These are phyloP conservation scores for Pythium aquatile DNA, from an alignment of 352 stramenopile species.

Conservation along the genomic window DNA sequence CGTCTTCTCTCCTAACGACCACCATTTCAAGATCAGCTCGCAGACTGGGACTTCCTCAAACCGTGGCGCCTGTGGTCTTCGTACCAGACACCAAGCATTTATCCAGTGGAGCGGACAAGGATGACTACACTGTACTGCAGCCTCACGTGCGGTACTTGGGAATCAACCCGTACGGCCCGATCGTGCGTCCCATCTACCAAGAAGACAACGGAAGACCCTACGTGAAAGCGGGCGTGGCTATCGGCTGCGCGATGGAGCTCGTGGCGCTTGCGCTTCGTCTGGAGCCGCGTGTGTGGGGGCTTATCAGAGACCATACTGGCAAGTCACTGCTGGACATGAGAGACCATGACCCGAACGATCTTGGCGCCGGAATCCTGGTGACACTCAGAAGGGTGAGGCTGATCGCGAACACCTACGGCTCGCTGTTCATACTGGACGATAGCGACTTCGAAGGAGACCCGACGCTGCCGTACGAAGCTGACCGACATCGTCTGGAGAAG, in stretches of 20 bases:
- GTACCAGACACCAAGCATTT: not conserved
- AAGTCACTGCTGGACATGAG: not conserved
- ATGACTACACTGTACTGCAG: not conserved
- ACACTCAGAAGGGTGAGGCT: not conserved
- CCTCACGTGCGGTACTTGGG: not conserved
- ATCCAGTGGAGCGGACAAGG: not conserved
- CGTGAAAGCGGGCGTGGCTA: not conserved
- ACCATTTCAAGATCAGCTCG: no score
- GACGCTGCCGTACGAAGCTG: not conserved
- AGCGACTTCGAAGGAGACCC: not conserved
- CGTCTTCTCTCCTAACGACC: no score
- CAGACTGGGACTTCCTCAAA: not conserved
- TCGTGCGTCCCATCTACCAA: no score
- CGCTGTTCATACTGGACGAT: not conserved
- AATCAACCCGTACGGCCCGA: not conserved
- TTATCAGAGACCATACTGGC: not conserved
- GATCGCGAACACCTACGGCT: not conserved
- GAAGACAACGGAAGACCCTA: no score
- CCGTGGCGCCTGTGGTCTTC: not conserved
- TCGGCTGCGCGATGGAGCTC: slow-evolving; percentile 3
- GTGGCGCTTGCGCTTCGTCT: not conserved
- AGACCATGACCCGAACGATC: not conserved
- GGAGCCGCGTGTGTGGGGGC: slow-evolving; percentile 7
- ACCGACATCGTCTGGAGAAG: not conserved
- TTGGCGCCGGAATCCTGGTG: not conserved